Percentiles rank a stretch among this genome's conserved stretches.
These are phyloP conservation scores for Sugiyamaella americana DNA, from an alignment of 805 yeast genomes.

Conservation along the genomic window DNA sequence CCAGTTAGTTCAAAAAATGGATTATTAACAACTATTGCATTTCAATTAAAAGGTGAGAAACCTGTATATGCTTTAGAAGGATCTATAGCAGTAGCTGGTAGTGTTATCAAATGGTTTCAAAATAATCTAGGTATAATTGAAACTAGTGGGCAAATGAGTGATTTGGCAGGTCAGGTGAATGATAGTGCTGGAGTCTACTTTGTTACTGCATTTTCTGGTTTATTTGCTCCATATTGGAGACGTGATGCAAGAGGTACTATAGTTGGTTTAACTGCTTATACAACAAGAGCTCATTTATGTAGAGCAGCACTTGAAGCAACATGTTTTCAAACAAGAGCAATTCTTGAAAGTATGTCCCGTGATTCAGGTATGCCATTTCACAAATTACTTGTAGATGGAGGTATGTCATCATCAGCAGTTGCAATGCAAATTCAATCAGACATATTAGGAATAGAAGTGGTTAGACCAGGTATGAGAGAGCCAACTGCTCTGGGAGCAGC, in stretches of 20 bases:
- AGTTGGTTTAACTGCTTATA: constrained; percentile 86
- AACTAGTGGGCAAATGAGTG: constrained; percentile 82
- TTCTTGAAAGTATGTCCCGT: constrained; percentile 79
- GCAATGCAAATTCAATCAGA: constrained; percentile 94
- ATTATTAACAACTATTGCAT: constrained; percentile 82
- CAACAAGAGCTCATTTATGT: constrained; percentile 87
- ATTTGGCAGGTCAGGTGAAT: constrained; percentile 74
- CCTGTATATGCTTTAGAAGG: constrained; percentile 93
- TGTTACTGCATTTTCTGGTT: constrained; percentile 91
- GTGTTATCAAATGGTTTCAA: constrained; percentile 88
- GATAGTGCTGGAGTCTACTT: constrained; percentile 89
- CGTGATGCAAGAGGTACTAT: constrained; percentile 88
- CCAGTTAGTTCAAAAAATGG: constrained; percentile 74
- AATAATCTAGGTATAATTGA: constrained; percentile 81
- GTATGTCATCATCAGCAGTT: constrained; percentile 85
- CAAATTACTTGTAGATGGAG: constrained; percentile 74
- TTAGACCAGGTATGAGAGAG: constrained; percentile 75
- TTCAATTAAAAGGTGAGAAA: constrained; percentile 68
- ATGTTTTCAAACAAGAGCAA: constrained; percentile 88
- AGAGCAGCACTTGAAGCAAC: constrained; percentile 95
- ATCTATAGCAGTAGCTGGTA: constrained; percentile 93
- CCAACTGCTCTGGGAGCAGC: constrained; percentile 97
- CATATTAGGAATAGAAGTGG: constrained; percentile 79
- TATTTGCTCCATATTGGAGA: constrained; percentile 96
- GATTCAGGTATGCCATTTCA: constrained; percentile 61